Percentiles rank a stretch among this genome's conserved stretches.
phyloP scores from a whole-genome alignment of 768 basidiomycete genomes.

The Termitomyces sp. region DNA sequence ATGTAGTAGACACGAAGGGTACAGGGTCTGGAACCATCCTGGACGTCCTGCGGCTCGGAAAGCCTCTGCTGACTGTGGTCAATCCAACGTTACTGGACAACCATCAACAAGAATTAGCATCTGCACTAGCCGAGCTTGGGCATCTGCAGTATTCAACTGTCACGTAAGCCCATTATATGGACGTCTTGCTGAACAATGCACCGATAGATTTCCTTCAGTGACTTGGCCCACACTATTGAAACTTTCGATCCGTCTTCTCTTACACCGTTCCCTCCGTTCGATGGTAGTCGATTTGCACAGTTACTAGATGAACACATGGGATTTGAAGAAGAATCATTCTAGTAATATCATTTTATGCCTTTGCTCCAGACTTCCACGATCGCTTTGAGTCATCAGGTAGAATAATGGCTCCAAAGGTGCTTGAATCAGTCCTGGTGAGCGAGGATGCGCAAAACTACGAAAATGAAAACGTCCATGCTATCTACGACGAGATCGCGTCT shows the following conservation, averaged over 20 bases:
- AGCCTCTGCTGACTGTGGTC: conserved; percentile 81
- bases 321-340: conserved; percentile 28
- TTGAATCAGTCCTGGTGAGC: conserved; percentile 35
- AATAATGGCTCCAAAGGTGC: conserved; percentile 18
- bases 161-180: conserved; percentile 37
- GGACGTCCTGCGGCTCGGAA: conserved; percentile 70
- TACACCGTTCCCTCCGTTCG: conserved; percentile 61
- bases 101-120: conserved; percentile 88
- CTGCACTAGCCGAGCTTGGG: conserved; percentile 50
- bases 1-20: conserved; percentile 22
- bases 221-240: conserved; percentile 49
- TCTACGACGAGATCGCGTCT: conserved; percentile 81
- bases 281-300: conserved; percentile 58
- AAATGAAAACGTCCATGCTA: conserved; percentile 66
- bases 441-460: conserved; percentile 60
- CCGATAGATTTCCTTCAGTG: conserved; percentile 25
- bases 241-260: conserved; percentile 38
- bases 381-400: neutral
- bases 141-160: conserved; percentile 54
- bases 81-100: conserved; percentile 87
- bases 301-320: conserved; percentile 80
- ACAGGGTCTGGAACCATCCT: conserved; percentile 89
- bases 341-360: neutral
- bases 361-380: conserved; percentile 11
- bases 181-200: neutral